These are phyloP conservation scores for Rhynchospora tenuis DNA, from an alignment of 176 grass and related monocot genomes.

Conservation along the genomic window DNA sequence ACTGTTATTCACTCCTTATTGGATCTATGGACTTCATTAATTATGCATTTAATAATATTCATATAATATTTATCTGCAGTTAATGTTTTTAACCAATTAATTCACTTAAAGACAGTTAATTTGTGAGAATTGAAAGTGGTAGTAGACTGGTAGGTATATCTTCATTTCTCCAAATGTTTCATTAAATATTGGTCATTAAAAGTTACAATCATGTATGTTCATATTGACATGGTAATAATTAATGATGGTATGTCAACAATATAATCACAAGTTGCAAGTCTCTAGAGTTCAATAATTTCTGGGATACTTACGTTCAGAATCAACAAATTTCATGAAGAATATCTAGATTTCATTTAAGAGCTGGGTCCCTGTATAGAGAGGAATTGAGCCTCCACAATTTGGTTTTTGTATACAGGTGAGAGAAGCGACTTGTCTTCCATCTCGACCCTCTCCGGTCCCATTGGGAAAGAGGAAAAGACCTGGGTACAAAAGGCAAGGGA, in stretches of 20 bases:
- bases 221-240: background rate
- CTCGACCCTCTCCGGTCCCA: background rate
- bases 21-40: background rate
- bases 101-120: too few species aligned
- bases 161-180: background rate
- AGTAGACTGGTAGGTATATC: background rate
- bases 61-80: background rate
- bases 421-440: background rate
- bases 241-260: background rate
- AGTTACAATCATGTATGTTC: background rate
- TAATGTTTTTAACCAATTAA: too few species aligned
- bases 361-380: background rate
- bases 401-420: background rate
- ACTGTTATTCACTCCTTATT: background rate
- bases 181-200: background rate
- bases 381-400: background rate
- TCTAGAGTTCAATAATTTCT: background rate
- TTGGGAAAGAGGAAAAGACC: constrained; percentile 25
- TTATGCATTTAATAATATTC: background rate
- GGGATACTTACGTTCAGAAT: background rate
- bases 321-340: background rate
- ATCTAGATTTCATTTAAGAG: background rate
- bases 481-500: constrained; percentile 72
- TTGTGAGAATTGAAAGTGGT: background rate
- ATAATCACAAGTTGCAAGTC: background rate